A percentile compares a stretch with the other conserved stretches of the same genome.
These are phyloP conservation scores for Stephanocyclus meneghinianus DNA, from an alignment of 352 stramenopile genomes.

Conservation along the genomic window DNA sequence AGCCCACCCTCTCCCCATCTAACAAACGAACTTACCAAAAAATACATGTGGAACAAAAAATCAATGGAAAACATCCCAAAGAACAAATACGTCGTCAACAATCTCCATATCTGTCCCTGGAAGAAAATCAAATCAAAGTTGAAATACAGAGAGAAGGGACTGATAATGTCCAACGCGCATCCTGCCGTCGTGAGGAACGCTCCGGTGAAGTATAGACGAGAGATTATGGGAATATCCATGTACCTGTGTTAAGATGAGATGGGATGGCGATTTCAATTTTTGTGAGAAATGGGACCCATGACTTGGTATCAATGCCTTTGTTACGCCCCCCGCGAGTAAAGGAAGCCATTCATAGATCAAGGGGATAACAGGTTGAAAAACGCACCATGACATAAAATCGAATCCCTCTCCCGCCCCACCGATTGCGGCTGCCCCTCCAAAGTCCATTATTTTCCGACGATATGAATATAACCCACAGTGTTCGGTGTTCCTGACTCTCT, in stretches of 20 bases:
- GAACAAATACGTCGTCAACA: slow-evolving; percentile 98
- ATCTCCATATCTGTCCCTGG: slow-evolving; percentile 95
- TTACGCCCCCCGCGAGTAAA: no score
- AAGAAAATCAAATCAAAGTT: slow-evolving; percentile 96
- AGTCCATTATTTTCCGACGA: slow-evolving; percentile 53
- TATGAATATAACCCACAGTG: background rate
- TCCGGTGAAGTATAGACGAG: slow-evolving; percentile 94
- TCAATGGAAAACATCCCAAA: slow-evolving; percentile 98
- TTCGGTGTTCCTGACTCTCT: no score
- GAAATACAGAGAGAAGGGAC: slow-evolving; percentile 93
- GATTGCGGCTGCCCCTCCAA: slow-evolving; percentile 47
- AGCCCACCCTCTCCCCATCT: background rate
- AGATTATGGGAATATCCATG: slow-evolving; percentile 98
- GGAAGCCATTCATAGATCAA: background rate
- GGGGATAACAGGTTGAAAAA: slow-evolving; percentile 1
- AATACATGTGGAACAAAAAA: slow-evolving; percentile 99
- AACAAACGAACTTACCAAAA: slow-evolving; percentile 83
- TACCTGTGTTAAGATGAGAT: slow-evolving; percentile 87
- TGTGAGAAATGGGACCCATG: background rate
- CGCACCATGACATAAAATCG: slow-evolving; percentile 75
- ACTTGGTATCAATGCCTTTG: background rate
- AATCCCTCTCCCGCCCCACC: slow-evolving; percentile 44
- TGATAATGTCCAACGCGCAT: slow-evolving; percentile 95
- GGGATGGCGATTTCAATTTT: no score
- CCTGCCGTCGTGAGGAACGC: slow-evolving; percentile 95